A percentile compares a stretch with the other conserved stretches of the same genome.
Evolutionary conservation across 805 yeast genomes (phyloP).

Genomic region (Ogataea pini): DNA sequence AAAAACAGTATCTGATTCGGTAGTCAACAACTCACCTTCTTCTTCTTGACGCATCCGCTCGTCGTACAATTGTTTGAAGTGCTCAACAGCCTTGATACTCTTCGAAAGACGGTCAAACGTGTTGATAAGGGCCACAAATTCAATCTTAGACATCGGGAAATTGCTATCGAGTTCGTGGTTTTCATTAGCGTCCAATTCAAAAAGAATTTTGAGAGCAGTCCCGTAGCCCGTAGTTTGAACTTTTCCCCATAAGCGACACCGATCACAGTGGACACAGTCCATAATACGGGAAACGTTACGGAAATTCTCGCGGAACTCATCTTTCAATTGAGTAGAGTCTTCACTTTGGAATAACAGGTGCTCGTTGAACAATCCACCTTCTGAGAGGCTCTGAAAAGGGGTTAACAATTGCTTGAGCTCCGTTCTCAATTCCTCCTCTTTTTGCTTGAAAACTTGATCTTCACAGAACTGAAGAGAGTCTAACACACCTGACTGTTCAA

Average conservation of each 20-base stretch:
- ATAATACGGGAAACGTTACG: conserved; percentile 87
- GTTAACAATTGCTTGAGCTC: conserved; percentile 36
- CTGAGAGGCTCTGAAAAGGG: conserved; percentile 30
- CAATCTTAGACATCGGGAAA: conserved; percentile 62
- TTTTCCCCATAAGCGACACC: conserved; percentile 98
- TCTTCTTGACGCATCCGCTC: conserved; percentile 32
- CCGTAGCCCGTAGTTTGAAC: conserved; percentile 97
- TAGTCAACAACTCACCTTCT: conserved; percentile 18
- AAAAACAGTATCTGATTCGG: conserved; percentile 3
- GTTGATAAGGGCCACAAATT: conserved; percentile 85
- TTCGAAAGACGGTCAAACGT: conserved; percentile 91
- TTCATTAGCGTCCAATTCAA: conserved; percentile 70
- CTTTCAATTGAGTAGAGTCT: conserved; percentile 58
- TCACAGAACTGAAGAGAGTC: conserved; percentile 32
- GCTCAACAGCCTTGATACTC: conserved; percentile 71
- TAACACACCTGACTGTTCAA: conserved; percentile 34
- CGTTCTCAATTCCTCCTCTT: conserved; percentile 29
- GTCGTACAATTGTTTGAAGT: conserved; percentile 62
- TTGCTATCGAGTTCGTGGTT: conserved; percentile 25
- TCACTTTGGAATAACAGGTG: conserved; percentile 48
- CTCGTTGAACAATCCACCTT: conserved; percentile 43
- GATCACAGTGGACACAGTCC: conserved; percentile 99
- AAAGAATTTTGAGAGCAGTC: conserved; percentile 86
- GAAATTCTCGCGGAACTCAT: conserved; percentile 83
- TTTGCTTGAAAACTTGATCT: conserved; percentile 28